A percentile compares a stretch with the other conserved stretches of the same genome.
Evolutionary conservation across 805 yeast genomes (phyloP).

Genomic region (Nakazawaea ernobii): DNA sequence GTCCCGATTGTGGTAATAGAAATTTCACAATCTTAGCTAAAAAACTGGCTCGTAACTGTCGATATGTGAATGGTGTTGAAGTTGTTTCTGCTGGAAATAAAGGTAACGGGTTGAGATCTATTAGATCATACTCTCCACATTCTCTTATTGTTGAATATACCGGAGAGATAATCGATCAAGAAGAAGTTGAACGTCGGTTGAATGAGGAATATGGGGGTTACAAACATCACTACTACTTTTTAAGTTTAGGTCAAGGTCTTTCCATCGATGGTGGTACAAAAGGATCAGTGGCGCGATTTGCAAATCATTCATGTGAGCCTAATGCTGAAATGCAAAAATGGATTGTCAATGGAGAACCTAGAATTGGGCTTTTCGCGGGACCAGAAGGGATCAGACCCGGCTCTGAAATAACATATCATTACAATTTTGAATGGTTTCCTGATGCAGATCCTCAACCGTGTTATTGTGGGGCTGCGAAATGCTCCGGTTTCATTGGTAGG

Average conservation of each 20-base stretch:
- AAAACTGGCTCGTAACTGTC: conserved; percentile 12
- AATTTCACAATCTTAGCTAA: conserved; percentile 21
- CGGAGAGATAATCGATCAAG: conserved; percentile 40
- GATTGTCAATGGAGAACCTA: conserved; percentile 38
- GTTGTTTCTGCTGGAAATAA: conserved; percentile 31
- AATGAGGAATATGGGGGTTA: conserved; percentile 11
- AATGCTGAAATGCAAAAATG: conserved; percentile 44
- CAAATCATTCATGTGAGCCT: conserved; percentile 44
- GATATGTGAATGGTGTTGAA: conserved; percentile 22
- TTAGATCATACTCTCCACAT: conserved; percentile 28
- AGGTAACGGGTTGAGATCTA: conserved; percentile 38
- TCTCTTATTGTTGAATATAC: conserved; percentile 41
- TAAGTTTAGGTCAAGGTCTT: conserved; percentile 35
- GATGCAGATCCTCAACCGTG: conserved; percentile 39
- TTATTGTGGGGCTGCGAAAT: conserved; percentile 33
- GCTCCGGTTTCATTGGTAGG: conserved; percentile 35
- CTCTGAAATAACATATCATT: conserved; percentile 42
- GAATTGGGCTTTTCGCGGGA: conserved; percentile 41
- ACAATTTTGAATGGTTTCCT: conserved; percentile 40
- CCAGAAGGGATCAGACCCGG: conserved; percentile 30
- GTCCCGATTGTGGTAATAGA: conserved; percentile 32
- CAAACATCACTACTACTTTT: conserved; percentile 31
- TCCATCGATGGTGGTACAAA: conserved; percentile 38
- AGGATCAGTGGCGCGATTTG: conserved; percentile 45
- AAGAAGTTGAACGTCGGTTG: conserved; percentile 32